Conservation (phyloP, 495 filamentous ascomycete species). For the Penicillium canariense region DNA sequence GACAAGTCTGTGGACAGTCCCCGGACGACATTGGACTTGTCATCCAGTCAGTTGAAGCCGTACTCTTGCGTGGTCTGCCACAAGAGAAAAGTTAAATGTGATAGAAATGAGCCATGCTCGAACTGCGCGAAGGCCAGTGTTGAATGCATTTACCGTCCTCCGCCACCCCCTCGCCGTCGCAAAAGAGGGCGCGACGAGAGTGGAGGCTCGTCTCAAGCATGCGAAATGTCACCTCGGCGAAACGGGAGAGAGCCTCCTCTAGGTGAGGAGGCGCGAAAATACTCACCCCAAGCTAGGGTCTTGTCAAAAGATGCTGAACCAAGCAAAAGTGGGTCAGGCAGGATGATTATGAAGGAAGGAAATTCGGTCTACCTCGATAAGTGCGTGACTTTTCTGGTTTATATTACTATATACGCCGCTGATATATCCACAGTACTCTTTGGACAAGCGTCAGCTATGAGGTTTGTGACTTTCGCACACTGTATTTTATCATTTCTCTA, state of each 20-base stretch:
- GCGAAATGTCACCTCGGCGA: constrained; percentile 9
- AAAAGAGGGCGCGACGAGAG: constrained; percentile 49
- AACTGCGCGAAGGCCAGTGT: constrained; percentile 60
- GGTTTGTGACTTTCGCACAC: constrained; percentile 27
- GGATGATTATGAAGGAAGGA: constrained; percentile 36
- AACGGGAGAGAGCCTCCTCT: background rate
- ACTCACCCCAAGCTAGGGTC: background rate
- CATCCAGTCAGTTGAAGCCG: constrained; percentile 15
- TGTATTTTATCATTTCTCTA: background rate
- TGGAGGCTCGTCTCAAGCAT: constrained; percentile 44
- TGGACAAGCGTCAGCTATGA: constrained; percentile 54
- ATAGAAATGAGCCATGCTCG: constrained; percentile 62
- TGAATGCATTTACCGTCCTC: constrained; percentile 60
- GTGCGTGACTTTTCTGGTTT: constrained; percentile 13
- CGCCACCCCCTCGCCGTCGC: constrained; percentile 55
- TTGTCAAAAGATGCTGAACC: background rate
- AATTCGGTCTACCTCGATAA: constrained; percentile 51
- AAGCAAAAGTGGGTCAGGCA: constrained; percentile 19
- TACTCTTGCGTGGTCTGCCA: constrained; percentile 66
- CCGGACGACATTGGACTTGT: constrained; percentile 1
- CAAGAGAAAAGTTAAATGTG: constrained; percentile 66
- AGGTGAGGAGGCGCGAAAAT: background rate
- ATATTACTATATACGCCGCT: constrained; percentile 1
- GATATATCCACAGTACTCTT: constrained; percentile 31
- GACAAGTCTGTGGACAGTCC: background rate